Evolutionary conservation across 768 basidiomycete species (phyloP), one percentile per base, ranked within the genome.

Genomic region (Lentinula detonsa): DNA sequence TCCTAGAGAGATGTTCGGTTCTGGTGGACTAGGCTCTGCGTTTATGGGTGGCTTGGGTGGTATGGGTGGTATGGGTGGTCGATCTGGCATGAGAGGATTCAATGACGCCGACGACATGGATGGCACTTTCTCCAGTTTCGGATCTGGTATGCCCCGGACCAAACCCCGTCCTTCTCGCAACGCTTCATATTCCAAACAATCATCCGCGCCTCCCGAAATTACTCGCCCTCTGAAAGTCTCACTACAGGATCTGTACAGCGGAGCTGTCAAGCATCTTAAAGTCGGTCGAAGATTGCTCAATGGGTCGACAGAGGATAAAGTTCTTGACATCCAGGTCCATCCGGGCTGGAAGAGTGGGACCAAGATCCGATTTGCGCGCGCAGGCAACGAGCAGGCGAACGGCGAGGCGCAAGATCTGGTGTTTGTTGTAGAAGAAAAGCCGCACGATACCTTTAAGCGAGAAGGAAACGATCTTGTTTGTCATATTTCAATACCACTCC

Each of bases 341-440:
- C 93, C 95, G 0, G 96, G 96, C 0, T 98, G 95, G 95, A 98
- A 98, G 81, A 85, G 85, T 63, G 96, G 96, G 0, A 98, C 96
- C 16, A 97, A 96, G 75, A 83, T 98, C 62, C 86, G 92, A 45
- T 98, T 95, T 74, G 85, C 91, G 0, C 83, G 84, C 21, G 88
- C 92, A 9, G 93, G 93, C 2, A 95, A 98, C 72, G 93, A 95
- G 67, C 79, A 81, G 56, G 69, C 76, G 11, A 71, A 63, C 37
- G 88, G 89, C 10, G 88, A 88, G 50, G 71, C 89, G 13, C 93
- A 95, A 68, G 93, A 95, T 71, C 81, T 99, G n/a, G 95, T 95
- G 35, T 98, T 99, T 70, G 85, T 96, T 51, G 85, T 97, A n/a
- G 95, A 97, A 72, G 94, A 98, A 75, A 98, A 96, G 74, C 87